Base-by-base conservation (phyloP, 176 grass and related monocot species). In the Juncus effusus region DNA sequence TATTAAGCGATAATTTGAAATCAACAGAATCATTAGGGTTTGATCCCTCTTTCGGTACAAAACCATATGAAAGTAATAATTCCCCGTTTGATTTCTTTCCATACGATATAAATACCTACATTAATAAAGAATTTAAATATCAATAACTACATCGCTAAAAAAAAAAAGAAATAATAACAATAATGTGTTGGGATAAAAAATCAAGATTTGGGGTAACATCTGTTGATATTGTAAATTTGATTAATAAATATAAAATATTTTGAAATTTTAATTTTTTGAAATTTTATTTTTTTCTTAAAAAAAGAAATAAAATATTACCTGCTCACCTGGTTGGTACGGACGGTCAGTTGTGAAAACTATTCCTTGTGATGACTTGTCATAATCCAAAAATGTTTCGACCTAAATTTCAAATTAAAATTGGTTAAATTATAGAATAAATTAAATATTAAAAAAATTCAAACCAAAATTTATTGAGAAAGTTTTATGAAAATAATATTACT, bases 341-440 rank as follows among this genome's bases (percentile, higher is more conserved):
- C 78, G 80, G 19, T 97, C 85, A 19, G 93, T 86, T 59, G 77
- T 92, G 70, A 89, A 97, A 84, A 97, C 85, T 80, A 97, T 86
- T 86, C 85, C 88, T 40, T 82, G 40, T 4, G 88, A 92, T 54
- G 94, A 78, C 52, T 89, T 97, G 64, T 97, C 94, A 73, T 86
- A 97, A 76, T 97, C 88, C 75, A 92, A 92, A 72, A 97, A 97
- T 72, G 94, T 86, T 74, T 92, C 85, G 16, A 92, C 94, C 94
- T 97, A 51, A 44, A 84, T 70, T 59, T 58, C 38, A 67, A 77
- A 58, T 15, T 83, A 72, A 13, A 28, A 28, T 28, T 28, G 19
- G 19, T 28, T 28, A 28, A 28, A 28, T 28, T 28, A 28, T 28
- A 28, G 19, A 28, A 64, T 80, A 74, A 39, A 56, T 38, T 74